Evolutionary conservation across 2,329 filamentous ascomycete species (phyloP).

Genomic region (Alternaria sp.): DNA sequence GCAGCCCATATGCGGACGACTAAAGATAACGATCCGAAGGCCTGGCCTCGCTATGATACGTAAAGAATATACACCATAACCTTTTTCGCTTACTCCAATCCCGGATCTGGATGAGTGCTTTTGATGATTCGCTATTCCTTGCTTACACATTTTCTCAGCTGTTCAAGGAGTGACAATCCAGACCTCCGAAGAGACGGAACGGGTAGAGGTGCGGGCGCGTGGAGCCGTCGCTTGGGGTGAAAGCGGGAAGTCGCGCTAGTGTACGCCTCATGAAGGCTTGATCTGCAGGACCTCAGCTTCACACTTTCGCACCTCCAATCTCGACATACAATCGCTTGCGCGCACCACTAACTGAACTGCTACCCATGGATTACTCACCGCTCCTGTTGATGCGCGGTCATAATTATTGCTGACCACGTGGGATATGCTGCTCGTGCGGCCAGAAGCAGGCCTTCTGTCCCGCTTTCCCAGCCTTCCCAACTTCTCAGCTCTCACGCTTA

Average conservation of each 20-base stretch:
- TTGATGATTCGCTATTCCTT: neutral
- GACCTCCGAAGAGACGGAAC: neutral
- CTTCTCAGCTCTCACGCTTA: neutral
- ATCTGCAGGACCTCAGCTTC: neutral
- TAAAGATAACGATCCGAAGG: neutral
- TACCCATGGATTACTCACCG: neutral
- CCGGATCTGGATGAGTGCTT: neutral
- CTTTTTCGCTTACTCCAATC: neutral
- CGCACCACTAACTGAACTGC: neutral
- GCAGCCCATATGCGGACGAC: neutral
- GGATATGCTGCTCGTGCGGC: neutral
- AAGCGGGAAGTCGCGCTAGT: neutral
- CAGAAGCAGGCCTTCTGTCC: neutral
- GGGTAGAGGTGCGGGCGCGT: neutral
- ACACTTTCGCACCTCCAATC: neutral
- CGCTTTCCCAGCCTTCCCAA: neutral
- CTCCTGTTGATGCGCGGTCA: neutral
- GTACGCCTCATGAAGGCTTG: neutral
- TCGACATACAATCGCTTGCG: neutral
- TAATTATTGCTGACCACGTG: neutral
- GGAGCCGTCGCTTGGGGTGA: neutral
- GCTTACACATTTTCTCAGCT: neutral
- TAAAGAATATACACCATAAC: neutral
- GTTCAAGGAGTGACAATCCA: neutral
- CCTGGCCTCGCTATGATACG: neutral